Evolutionary conservation across 495 filamentous ascomycete genomes (phyloP).

Genomic region (Neurospora africana): DNA sequence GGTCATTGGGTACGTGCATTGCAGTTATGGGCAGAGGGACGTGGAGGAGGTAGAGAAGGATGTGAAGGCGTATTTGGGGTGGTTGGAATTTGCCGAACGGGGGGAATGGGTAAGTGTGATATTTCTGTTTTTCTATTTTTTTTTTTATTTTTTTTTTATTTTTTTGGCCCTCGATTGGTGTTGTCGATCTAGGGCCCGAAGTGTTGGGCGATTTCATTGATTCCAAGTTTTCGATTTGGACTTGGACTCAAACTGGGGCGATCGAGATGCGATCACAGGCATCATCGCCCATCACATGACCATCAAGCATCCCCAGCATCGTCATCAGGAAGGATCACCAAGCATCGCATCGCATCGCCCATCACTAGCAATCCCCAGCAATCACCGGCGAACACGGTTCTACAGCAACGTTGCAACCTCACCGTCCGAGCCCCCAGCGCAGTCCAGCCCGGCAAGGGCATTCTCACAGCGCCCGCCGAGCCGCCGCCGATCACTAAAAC

Average conservation of each 20-base stretch:
- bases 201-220: neutral
- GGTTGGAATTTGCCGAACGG: neutral
- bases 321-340: neutral
- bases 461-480: neutral
- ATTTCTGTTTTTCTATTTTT: neutral
- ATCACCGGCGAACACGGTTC: neutral
- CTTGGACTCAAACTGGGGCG: neutral
- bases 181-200: neutral
- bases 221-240: neutral
- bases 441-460: neutral
- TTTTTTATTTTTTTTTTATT: neutral
- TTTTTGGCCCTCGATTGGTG: neutral
- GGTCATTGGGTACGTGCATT: slow-evolving; percentile 46
- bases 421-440: neutral
- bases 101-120: neutral
- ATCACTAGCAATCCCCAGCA: neutral
- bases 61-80: neutral
- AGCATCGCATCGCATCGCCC: neutral
- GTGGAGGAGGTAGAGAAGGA: slow-evolving; percentile 31
- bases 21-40: slow-evolving; percentile 37
- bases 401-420: neutral
- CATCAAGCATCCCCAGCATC: neutral
- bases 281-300: neutral
- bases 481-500: neutral
- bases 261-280: neutral